A percentile compares a stretch with the other conserved stretches of the same genome.
phyloP scores from a whole-genome alignment of 2,329 filamentous ascomycete genomes.

The Aspergillus unguis region DNA sequence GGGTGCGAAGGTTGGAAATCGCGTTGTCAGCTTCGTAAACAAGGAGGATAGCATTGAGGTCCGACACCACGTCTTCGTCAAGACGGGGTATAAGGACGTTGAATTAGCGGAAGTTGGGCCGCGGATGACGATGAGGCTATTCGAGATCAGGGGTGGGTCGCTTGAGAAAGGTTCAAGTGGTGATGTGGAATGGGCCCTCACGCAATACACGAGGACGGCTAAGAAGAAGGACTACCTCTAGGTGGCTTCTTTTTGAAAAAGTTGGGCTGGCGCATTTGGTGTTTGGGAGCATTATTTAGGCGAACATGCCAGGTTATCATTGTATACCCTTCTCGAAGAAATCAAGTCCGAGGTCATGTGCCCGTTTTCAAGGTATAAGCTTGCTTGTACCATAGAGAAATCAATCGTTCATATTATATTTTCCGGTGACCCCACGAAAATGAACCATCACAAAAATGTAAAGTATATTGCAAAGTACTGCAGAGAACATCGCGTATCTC shows the following conservation, averaged over 20 bases:
- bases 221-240: slow-evolving; percentile 94
- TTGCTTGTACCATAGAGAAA: neutral
- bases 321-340: slow-evolving; percentile 22
- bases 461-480: neutral
- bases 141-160: slow-evolving; percentile 88
- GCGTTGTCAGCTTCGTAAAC: slow-evolving; percentile 92
- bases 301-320: slow-evolving; percentile 15
- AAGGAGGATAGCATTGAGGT: slow-evolving; percentile 86
- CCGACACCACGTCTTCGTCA: slow-evolving; percentile 88
- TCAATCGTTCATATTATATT: neutral
- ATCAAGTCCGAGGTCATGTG: neutral
- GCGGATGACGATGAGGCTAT: slow-evolving; percentile 93
- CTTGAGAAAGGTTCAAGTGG: slow-evolving; percentile 86
- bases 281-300: slow-evolving; percentile 25
- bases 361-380: neutral
- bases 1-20: slow-evolving; percentile 75
- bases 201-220: slow-evolving; percentile 89
- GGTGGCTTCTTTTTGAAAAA: slow-evolving; percentile 21
- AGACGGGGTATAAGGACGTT: slow-evolving; percentile 84
- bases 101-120: slow-evolving; percentile 88
- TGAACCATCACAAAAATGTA: too few relatives aligned
- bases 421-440: too few relatives aligned
- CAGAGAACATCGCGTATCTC: neutral
- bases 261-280: slow-evolving; percentile 31
- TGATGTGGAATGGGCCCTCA: slow-evolving; percentile 94